These are phyloP conservation scores for Byssoonygena ceratinophila DNA, from an alignment of 2,329 filamentous ascomycete genomes.

Conservation along the genomic window DNA sequence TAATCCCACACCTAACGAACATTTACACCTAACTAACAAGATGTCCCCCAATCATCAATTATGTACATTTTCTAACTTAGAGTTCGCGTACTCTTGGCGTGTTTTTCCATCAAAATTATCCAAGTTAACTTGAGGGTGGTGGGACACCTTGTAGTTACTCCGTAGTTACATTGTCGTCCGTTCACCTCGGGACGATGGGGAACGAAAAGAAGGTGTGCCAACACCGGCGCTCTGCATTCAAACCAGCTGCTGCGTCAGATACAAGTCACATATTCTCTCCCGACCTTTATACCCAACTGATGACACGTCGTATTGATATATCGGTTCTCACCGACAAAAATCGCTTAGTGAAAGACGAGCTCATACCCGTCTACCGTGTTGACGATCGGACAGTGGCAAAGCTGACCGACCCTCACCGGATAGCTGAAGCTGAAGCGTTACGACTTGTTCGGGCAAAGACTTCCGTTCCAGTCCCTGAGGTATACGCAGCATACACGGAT, in stretches of 20 bases:
- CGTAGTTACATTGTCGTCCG: slow-evolving; percentile 12
- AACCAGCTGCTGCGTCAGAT: not conserved
- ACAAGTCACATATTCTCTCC: not conserved
- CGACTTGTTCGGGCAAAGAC: slow-evolving; percentile 17
- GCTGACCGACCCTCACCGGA: not conserved
- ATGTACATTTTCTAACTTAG: too few species aligned
- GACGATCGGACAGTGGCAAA: slow-evolving; percentile 21
- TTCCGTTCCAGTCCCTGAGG: slow-evolving; percentile 18
- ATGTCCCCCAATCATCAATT: too few species aligned
- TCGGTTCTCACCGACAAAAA: slow-evolving; percentile 9
- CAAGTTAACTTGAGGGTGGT: too few species aligned
- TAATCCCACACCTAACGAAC: too few species aligned
- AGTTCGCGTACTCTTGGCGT: too few species aligned
- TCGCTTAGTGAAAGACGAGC: not conserved
- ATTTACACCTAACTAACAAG: too few species aligned
- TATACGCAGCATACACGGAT: slow-evolving; percentile 16
- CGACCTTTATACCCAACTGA: slow-evolving; percentile 3
- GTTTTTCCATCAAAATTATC: too few species aligned
- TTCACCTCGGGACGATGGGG: too few species aligned
- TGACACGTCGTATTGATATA: slow-evolving; percentile 9
- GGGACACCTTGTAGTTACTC: too few species aligned
- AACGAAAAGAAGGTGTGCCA: too few species aligned
- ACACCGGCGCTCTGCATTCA: not conserved
- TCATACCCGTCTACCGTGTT: slow-evolving; percentile 34
- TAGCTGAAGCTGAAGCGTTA: slow-evolving; percentile 13